Percentiles rank a stretch among this genome's conserved stretches.
Evolutionary conservation across 306 rosid species (phyloP).

Genomic region (Adenanthera pavonina): DNA sequence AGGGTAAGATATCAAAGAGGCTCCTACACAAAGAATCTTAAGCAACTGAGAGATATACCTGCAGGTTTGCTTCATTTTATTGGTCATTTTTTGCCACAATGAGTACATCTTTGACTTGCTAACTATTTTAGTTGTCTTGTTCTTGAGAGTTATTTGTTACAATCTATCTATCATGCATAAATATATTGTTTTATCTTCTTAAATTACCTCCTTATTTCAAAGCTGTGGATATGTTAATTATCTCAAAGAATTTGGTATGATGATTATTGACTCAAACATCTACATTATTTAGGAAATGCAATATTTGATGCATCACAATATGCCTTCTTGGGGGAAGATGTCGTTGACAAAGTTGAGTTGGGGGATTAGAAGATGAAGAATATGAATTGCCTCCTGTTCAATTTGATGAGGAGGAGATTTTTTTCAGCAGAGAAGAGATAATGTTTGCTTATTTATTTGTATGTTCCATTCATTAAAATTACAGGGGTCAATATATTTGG

Average conservation of each 20-base stretch:
- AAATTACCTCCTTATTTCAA: not conserved
- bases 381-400: slow-evolving; percentile 52
- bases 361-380: slow-evolving; percentile 77
- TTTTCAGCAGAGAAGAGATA: slow-evolving; percentile 74
- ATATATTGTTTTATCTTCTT: not conserved
- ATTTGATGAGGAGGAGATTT: slow-evolving; percentile 73
- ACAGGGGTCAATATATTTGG: not conserved
- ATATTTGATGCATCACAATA: slow-evolving; percentile 94
- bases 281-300: slow-evolving; percentile 48
- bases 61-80: slow-evolving; percentile 48
- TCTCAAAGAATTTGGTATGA: not conserved
- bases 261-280: slow-evolving; percentile 28
- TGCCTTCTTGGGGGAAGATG: slow-evolving; percentile 89
- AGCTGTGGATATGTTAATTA: not conserved
- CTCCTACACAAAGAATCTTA: slow-evolving; percentile 53
- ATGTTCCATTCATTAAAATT: not conserved
- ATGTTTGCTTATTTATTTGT: not conserved
- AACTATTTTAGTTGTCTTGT: not conserved
- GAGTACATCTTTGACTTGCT: not conserved
- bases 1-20: slow-evolving; percentile 54
- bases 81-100: not conserved
- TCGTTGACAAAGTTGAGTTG: slow-evolving; percentile 78
- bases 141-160: not conserved
- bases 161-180: not conserved
- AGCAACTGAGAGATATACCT: slow-evolving; percentile 54